Percentiles rank a stretch among this genome's conserved stretches.
Conservation (phyloP, 768 basidiomycete genomes). For the Scleroderma bovista region DNA sequence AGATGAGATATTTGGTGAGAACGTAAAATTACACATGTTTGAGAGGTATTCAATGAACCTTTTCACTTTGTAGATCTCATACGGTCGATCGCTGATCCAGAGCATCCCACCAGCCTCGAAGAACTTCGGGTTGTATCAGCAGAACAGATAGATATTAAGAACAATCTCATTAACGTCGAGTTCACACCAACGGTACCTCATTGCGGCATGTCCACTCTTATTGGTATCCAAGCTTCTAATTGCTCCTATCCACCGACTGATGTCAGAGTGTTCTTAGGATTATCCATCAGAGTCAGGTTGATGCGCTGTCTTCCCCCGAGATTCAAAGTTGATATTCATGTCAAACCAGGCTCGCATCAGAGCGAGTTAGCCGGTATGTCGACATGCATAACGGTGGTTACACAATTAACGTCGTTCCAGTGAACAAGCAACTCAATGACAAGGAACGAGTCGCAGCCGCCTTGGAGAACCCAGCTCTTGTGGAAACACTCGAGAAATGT, state of each 20-base stretch:
- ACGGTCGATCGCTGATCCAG: slow-evolving; percentile 89
- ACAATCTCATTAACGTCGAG: slow-evolving; percentile 76
- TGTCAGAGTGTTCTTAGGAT: slow-evolving; percentile 42
- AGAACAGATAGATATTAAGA: slow-evolving; percentile 64
- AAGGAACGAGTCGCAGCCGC: slow-evolving; percentile 98
- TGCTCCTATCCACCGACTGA: not conserved
- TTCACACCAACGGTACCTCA: slow-evolving; percentile 98
- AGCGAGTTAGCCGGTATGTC: slow-evolving; percentile 80
- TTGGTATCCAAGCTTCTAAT: slow-evolving; percentile 46
- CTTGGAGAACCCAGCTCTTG: slow-evolving; percentile 81
- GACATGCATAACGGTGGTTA: not conserved
- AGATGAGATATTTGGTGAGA: slow-evolving; percentile 85
- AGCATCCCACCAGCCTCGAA: slow-evolving; percentile 91
- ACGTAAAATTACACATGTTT: not conserved
- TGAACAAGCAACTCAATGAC: slow-evolving; percentile 98
- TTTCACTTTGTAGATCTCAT: slow-evolving; percentile 62
- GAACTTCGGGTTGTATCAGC: slow-evolving; percentile 93
- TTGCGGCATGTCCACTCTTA: slow-evolving; percentile 95
- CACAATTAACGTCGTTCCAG: slow-evolving; percentile 34
- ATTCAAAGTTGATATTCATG: slow-evolving; percentile 90
- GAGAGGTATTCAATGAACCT: not conserved
- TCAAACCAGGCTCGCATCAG: slow-evolving; percentile 94
- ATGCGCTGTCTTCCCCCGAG: slow-evolving; percentile 85
- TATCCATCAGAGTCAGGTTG: slow-evolving; percentile 93
- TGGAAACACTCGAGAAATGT: slow-evolving; percentile 85